These are phyloP conservation scores for Fusarium graminum DNA, from an alignment of 2,329 filamentous ascomycete species.

Conservation along the genomic window DNA sequence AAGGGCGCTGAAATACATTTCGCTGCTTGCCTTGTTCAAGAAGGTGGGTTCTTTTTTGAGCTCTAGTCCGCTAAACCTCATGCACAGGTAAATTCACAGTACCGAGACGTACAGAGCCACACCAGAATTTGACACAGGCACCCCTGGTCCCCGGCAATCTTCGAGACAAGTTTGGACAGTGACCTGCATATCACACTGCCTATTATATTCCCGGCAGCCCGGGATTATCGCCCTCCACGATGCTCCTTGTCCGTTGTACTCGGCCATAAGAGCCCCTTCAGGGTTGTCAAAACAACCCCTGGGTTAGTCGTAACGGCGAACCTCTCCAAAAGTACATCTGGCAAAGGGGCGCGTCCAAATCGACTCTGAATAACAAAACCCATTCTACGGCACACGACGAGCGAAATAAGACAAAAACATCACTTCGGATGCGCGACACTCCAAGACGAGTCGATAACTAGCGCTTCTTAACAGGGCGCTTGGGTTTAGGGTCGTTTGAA, in stretches of 20 bases:
- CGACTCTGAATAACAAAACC: slow-evolving; percentile 12
- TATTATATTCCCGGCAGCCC: slow-evolving; percentile 34
- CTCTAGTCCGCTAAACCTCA: slow-evolving; percentile 20
- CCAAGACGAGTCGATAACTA: slow-evolving; percentile 14
- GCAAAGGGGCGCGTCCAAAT: slow-evolving; percentile 10
- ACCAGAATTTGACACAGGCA: slow-evolving; percentile 45
- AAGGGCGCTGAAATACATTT: slow-evolving; percentile 4
- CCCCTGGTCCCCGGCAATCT: slow-evolving; percentile 34
- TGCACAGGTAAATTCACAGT: slow-evolving; percentile 6
- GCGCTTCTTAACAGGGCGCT: slow-evolving; percentile 29
- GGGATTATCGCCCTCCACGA: slow-evolving; percentile 35
- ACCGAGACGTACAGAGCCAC: slow-evolving; percentile 37
- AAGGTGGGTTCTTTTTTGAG: slow-evolving; percentile 29
- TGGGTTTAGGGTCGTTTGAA: slow-evolving; percentile 32
- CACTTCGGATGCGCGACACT: slow-evolving; percentile 12
- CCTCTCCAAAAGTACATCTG: neutral
- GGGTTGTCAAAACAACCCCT: slow-evolving; percentile 44
- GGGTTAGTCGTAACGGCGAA: slow-evolving; percentile 29
- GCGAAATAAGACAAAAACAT: slow-evolving; percentile 13
- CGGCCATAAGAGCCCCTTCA: slow-evolving; percentile 41
- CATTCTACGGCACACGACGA: slow-evolving; percentile 22
- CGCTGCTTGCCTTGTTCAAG: slow-evolving; percentile 29
- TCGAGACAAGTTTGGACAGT: slow-evolving; percentile 44
- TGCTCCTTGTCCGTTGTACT: slow-evolving; percentile 35
- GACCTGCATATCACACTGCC: slow-evolving; percentile 37